phyloP scores from a whole-genome alignment of 179 eudicot species.

The Gypsophila paniculata region DNA sequence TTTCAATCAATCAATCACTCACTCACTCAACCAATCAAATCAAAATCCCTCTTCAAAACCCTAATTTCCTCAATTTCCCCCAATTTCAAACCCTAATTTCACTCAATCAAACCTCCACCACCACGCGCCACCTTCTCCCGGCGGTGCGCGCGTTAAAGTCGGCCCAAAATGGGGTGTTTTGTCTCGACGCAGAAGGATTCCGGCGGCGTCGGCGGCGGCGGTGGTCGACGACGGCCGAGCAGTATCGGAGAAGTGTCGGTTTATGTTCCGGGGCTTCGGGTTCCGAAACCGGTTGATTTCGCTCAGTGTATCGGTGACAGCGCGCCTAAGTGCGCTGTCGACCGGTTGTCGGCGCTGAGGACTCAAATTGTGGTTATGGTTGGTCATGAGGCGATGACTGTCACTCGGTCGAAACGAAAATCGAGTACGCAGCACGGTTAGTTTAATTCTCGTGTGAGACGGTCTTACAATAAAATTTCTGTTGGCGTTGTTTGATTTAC shows the following conservation, averaged over 20 bases:
- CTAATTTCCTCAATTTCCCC: too few relatives aligned
- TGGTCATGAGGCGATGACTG: slow-evolving; percentile 86
- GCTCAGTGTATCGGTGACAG: slow-evolving; percentile 52
- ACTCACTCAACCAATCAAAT: not conserved
- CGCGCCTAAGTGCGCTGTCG: slow-evolving; percentile 53
- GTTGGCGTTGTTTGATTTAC: too few relatives aligned
- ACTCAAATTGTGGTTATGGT: slow-evolving; percentile 94
- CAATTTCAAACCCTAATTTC: not conserved
- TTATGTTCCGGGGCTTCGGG: slow-evolving; percentile 79
- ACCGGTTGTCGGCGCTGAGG: slow-evolving; percentile 82
- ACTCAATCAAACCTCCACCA: not conserved
- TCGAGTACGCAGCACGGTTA: slow-evolving; percentile 86
- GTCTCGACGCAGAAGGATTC: slow-evolving; percentile 64
- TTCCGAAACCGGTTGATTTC: slow-evolving; percentile 80
- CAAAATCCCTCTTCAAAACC: not conserved
- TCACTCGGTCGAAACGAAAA: slow-evolving; percentile 72
- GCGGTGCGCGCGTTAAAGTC: not conserved
- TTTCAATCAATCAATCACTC: too few relatives aligned
- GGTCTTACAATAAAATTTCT: too few relatives aligned
- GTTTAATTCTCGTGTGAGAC: slow-evolving; percentile 19
- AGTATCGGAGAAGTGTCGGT: slow-evolving; percentile 84
- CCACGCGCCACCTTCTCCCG: not conserved
- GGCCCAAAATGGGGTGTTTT: slow-evolving; percentile 70
- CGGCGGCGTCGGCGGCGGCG: slow-evolving; percentile 30
- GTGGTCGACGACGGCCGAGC: slow-evolving; percentile 71